Conservation (phyloP, 371 early-diverging fungal species). For the Mortierella sp. region DNA sequence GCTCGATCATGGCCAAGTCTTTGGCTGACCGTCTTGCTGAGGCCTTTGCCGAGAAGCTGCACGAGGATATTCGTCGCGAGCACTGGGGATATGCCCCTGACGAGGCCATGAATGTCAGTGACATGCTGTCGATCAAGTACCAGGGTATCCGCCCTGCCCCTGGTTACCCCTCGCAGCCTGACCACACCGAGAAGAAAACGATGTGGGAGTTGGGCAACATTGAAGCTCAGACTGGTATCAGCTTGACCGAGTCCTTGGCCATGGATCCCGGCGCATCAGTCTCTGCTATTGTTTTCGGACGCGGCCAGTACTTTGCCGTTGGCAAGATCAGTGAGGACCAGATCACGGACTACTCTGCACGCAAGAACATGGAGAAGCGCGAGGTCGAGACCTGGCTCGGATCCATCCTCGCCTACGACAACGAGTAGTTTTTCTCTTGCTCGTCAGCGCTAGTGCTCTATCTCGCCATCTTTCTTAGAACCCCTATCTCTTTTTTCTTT, state of each 20-base stretch:
- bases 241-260: conserved; percentile 89
- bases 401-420: conserved; percentile 85
- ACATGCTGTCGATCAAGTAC: conserved; percentile 90
- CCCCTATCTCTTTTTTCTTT: background rate
- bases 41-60: conserved; percentile 91
- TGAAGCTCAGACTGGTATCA: conserved; percentile 83
- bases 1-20: conserved; percentile 92
- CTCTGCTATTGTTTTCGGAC: conserved; percentile 62
- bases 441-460: background rate
- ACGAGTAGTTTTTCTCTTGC: conserved; percentile 17
- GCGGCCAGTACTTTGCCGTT: conserved; percentile 89
- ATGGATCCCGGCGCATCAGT: conserved; percentile 95
- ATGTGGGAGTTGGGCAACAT: conserved; percentile 91
- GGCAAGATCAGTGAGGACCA: conserved; percentile 95
- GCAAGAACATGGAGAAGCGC: conserved; percentile 79
- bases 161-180: conserved; percentile 90
- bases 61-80: conserved; percentile 86
- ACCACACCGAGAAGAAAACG: conserved; percentile 91
- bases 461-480: background rate
- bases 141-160: conserved; percentile 96
- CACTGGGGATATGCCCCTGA: conserved; percentile 91
- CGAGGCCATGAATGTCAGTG: conserved; percentile 81
- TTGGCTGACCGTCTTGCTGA: conserved; percentile 95
- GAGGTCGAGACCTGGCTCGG: conserved; percentile 90
- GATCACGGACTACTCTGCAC: conserved; percentile 81